A percentile compares a stretch with the other conserved stretches of the same genome.
phyloP scores from a whole-genome alignment of 768 basidiomycete genomes.

The Phlegmacium glaucopus region DNA sequence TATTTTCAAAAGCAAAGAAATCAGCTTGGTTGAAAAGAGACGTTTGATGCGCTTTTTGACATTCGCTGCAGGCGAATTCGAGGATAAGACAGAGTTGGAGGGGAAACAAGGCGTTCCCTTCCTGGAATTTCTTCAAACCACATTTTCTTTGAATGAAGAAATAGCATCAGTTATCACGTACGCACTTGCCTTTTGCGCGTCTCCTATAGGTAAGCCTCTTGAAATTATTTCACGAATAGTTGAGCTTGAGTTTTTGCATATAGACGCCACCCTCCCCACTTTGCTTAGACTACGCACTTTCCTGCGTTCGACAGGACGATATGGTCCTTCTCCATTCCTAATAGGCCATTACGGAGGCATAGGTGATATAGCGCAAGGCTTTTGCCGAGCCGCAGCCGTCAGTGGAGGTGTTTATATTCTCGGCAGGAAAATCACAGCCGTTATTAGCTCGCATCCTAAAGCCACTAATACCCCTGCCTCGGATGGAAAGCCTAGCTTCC shows the following conservation, averaged over 20 bases:
- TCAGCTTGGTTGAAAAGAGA: constrained; percentile 81
- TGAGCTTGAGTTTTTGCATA: neutral
- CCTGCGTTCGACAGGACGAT: constrained; percentile 77
- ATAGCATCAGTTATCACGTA: constrained; percentile 65
- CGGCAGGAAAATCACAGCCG: constrained; percentile 41
- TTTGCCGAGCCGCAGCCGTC: constrained; percentile 84
- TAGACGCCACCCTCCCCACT: constrained; percentile 67
- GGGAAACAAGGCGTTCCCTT: constrained; percentile 56
- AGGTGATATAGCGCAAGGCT: constrained; percentile 92
- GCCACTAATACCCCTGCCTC: neutral
- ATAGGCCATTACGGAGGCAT: constrained; percentile 94
- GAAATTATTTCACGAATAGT: neutral
- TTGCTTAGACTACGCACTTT: constrained; percentile 71
- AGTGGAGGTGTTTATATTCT: constrained; percentile 72
- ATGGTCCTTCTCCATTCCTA: constrained; percentile 80
- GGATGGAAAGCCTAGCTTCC: constrained; percentile 7
- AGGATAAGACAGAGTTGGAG: constrained; percentile 53
- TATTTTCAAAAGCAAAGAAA: constrained; percentile 80
- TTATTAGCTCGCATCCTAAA: constrained; percentile 13
- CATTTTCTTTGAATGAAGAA: constrained; percentile 59
- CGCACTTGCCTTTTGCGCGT: constrained; percentile 71
- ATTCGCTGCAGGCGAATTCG: constrained; percentile 77
- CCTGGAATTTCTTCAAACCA: constrained; percentile 55
- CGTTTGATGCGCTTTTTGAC: constrained; percentile 89
- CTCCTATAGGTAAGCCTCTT: constrained; percentile 47